Percentiles rank a stretch among this genome's conserved stretches.
These are phyloP conservation scores for Pneumocystis wakefieldiae DNA, from an alignment of 1,139 yeast genomes.

Conservation along the genomic window DNA sequence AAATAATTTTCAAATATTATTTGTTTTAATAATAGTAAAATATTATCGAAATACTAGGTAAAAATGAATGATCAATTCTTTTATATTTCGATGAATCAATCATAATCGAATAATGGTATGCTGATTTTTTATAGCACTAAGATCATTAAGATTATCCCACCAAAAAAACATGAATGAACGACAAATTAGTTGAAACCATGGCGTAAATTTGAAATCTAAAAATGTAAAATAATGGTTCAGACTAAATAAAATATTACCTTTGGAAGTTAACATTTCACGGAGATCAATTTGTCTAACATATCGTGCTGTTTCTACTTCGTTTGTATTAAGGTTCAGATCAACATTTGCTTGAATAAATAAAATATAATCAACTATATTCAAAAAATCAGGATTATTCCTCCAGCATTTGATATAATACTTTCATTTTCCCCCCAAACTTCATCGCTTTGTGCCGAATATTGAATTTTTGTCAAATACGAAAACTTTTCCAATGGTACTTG, in stretches of 20 bases:
- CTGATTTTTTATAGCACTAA: constrained; percentile 30
- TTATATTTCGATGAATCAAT: background rate
- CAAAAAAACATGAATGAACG: constrained; percentile 78
- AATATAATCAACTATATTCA: constrained; percentile 55
- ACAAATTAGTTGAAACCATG: constrained; percentile 95
- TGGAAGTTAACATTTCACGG: constrained; percentile 59
- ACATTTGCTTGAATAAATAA: constrained; percentile 58
- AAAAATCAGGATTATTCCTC: background rate
- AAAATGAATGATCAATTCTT: too few species aligned
- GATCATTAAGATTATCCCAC: constrained; percentile 60
- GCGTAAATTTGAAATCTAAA: constrained; percentile 53
- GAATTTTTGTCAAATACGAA: constrained; percentile 80
- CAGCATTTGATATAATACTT: constrained; percentile 20
- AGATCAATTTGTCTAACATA: constrained; percentile 60
- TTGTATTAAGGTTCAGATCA: constrained; percentile 37
- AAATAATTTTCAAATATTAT: too few species aligned
- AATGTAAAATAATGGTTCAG: background rate
- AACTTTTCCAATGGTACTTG: constrained; percentile 51
- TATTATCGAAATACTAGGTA: too few species aligned
- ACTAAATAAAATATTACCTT: constrained; percentile 10
- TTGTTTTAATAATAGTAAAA: too few species aligned
- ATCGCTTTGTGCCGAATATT: constrained; percentile 73
- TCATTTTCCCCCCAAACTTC: constrained; percentile 97
- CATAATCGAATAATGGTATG: constrained; percentile 15
- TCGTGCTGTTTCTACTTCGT: constrained; percentile 66